Evolutionary conservation across 2,329 filamentous ascomycete species (phyloP), one percentile per base, ranked within the genome.

Genomic region (Fusarium avenaceum): DNA sequence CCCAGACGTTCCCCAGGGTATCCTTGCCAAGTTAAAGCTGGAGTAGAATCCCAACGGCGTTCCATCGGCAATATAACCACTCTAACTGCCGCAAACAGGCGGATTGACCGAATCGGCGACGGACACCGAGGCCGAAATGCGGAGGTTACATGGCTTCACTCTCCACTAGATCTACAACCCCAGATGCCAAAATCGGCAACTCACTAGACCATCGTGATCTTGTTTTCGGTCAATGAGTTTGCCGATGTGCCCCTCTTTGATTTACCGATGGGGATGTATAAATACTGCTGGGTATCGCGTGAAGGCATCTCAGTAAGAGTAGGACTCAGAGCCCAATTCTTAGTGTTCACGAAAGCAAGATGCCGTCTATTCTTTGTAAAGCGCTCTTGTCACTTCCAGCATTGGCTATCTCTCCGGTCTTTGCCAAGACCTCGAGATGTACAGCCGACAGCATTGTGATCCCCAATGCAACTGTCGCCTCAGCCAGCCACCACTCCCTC

Each of bases 121-220:
- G 20, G 35, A 28, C 4, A 4, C 57, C 59, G 57, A 63, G 9
- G 17, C 59, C 48, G 59, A 44, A 47, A 55, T 33, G 59, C 48
- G 20, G 57, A 63, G 48, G 47, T 39, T 54, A 22, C 52, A 55
- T 32, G 3, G 47, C 56, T 32, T 54, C 19, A 14, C 13, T 30
- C 8, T 35, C 10, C 40, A 26, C n/a, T 15, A 2, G 56, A 62
- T 62, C 47, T 33, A 43, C 47, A 11, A 4, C 3, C 5, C 3
- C 9, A 17, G 7, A 6, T 47, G 9, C 56, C 14, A 19, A 7
- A 53, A 46, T 1, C 2, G 28, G 40, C 1, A 15, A 30, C 8
- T 30, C n/a, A 40, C 20, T 20, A 43, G 28, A 24, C 26, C n/a
- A 22, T 42, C 20, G 24, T 20, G 7, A n/a, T 46, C 17, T n/a